Conservation (phyloP, 208 protist species). For the Tritrichomonas musculus region DNA sequence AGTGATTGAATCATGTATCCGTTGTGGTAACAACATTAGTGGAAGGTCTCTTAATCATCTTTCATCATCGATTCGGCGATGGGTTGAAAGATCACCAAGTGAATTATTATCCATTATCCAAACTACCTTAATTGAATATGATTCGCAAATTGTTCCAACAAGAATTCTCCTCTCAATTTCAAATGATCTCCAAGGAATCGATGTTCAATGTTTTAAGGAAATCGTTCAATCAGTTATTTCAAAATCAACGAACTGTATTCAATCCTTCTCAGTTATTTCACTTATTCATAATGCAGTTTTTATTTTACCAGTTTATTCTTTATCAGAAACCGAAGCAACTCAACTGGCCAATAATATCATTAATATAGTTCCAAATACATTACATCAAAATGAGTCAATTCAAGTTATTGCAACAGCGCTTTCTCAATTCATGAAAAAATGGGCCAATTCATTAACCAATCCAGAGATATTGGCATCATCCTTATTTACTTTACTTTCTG, state of each 20-base stretch:
- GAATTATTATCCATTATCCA: neutral
- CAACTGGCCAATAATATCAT: neutral
- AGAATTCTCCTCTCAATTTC: neutral
- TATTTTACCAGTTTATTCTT: neutral
- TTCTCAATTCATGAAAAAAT: constrained; percentile 34
- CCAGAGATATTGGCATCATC: neutral
- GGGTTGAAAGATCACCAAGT: neutral
- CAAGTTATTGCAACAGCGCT: neutral
- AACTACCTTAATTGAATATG: neutral
- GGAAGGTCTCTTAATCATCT: neutral
- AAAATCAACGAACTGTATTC: neutral
- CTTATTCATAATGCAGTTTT: neutral
- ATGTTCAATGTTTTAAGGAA: neutral
- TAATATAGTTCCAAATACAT: neutral
- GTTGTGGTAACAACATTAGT: neutral
- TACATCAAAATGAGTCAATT: neutral
- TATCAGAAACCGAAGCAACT: neutral
- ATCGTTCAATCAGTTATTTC: neutral
- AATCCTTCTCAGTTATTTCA: neutral
- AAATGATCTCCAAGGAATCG: neutral
- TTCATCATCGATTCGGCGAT: neutral
- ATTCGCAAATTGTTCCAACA: neutral
- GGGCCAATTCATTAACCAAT: neutral
- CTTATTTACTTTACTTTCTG: neutral
- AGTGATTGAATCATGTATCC: neutral